Evolutionary conservation across 306 rosid genomes (phyloP), one percentile per base, ranked within the genome.

Genomic region (Dicorynia guianensis): DNA sequence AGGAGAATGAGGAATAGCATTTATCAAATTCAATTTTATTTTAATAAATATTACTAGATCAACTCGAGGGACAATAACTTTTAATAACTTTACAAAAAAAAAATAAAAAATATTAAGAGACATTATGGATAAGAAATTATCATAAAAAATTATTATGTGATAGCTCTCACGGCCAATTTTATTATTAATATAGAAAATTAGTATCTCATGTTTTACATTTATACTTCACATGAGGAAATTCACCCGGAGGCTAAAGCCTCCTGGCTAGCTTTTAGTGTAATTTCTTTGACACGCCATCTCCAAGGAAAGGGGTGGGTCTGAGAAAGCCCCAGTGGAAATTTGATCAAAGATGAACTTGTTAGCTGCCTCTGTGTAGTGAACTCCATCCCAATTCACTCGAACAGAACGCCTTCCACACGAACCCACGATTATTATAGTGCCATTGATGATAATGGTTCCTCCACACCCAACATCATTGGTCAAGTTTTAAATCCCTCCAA

Each of bases 331-430:
- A 0, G 71, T 61, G 8, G 81, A 80, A 4, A 87, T 82, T 71
- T 60, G 48, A 13, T 82, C 39, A 14, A 80, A 84, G 3, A 82
- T 4, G n/a, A 74, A 36, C 65, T 71, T 82, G 15, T 79, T 76
- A 19, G 89, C 87, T 10, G 87, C 89, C 14, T 87, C 91, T 7
- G 89, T 82, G 12, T 85, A 87, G 53, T 85, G 89, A 39, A 11
- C 0, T 1, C 89, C 91, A 82, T 84, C 91, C 91, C 89, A 87
- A n/a, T 1, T 67, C 5, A 84, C 77, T 81, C 78, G 74, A 1
- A 4, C 13, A 0, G 65, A 73, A 0, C 81, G 79, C 1, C 4
- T 60, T 36, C 60, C 35, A 63, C 91, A 81, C 3, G 91, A 84
- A 15, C 84, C 87, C 17, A 79, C 91, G 36, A 63, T 18, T 59